phyloP scores from a whole-genome alignment of 768 basidiomycete genomes.

The Pleurotus ostreatus region DNA sequence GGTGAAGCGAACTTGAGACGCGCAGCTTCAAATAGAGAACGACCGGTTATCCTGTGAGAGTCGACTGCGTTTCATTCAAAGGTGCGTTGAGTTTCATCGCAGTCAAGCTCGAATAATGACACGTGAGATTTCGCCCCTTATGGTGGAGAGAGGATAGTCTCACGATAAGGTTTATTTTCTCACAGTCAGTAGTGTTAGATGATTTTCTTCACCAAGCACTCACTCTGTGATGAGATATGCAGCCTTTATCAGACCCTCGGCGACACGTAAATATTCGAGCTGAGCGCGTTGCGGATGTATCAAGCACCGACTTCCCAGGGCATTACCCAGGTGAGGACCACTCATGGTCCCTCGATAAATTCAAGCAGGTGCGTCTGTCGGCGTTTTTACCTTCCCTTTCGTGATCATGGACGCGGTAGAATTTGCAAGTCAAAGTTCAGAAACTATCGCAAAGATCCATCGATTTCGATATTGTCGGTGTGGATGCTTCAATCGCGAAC shows the following conservation, averaged over 20 bases:
- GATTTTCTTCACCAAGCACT: too few species aligned
- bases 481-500: slow-evolving; percentile 95
- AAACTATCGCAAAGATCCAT: slow-evolving; percentile 79
- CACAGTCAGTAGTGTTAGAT: too few species aligned
- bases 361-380: slow-evolving; percentile 55
- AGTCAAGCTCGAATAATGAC: too few species aligned
- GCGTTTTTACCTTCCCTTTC: background rate
- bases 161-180: too few species aligned
- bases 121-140: too few species aligned
- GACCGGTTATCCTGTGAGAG: too few species aligned
- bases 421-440: slow-evolving; percentile 67
- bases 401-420: slow-evolving; percentile 45
- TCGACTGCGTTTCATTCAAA: too few species aligned
- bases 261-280: slow-evolving; percentile 65
- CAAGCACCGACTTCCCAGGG: slow-evolving; percentile 89
- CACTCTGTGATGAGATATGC: background rate
- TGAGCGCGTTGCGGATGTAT: slow-evolving; percentile 74
- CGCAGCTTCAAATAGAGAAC: too few species aligned
- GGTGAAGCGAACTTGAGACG: too few species aligned
- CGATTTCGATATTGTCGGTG: slow-evolving; percentile 93
- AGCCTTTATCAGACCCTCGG: slow-evolving; percentile 22
- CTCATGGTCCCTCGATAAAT: slow-evolving; percentile 74
- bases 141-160: too few species aligned
- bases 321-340: slow-evolving; percentile 83
- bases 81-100: too few species aligned